Evolutionary conservation across 2,329 filamentous ascomycete genomes (phyloP).

Genomic region (Colletotrichum noveboracense): DNA sequence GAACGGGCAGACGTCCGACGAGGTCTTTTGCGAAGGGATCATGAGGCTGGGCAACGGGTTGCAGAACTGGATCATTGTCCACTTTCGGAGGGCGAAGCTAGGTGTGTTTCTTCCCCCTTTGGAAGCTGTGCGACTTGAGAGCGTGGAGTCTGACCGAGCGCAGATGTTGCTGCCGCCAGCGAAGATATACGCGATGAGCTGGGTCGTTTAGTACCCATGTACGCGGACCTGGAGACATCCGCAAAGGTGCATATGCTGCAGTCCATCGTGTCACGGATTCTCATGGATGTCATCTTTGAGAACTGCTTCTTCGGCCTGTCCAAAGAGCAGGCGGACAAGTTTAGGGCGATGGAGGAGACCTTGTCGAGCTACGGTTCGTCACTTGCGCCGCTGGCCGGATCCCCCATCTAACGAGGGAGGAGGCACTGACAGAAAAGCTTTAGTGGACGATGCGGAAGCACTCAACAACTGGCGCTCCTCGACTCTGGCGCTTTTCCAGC

Average conservation of each 20-base stretch:
- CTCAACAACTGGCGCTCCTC: conserved; percentile 71
- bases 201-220: conserved; percentile 60
- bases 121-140: background rate
- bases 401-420: background rate
- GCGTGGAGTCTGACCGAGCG: conserved; percentile 3
- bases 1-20: conserved; percentile 68
- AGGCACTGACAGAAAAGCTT: conserved; percentile 9
- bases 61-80: conserved; percentile 76
- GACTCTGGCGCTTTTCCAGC: conserved; percentile 65
- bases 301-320: conserved; percentile 69
- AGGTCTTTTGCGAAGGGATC: conserved; percentile 68
- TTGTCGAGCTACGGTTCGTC: conserved; percentile 35
- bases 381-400: background rate
- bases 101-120: conserved; percentile 39
- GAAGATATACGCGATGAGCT: conserved; percentile 48
- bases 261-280: conserved; percentile 61
- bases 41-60: conserved; percentile 67
- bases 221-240: conserved; percentile 55
- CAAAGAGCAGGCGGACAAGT: conserved; percentile 53
- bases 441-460: conserved; percentile 52
- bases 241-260: conserved; percentile 69
- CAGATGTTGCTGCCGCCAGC: conserved; percentile 50
- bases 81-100: conserved; percentile 69
- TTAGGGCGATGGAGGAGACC: conserved; percentile 54
- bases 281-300: conserved; percentile 67